Percentiles rank a stretch among this genome's conserved stretches.
These are phyloP conservation scores for Boletus rex-veris DNA, from an alignment of 768 basidiomycete species.

Conservation along the genomic window DNA sequence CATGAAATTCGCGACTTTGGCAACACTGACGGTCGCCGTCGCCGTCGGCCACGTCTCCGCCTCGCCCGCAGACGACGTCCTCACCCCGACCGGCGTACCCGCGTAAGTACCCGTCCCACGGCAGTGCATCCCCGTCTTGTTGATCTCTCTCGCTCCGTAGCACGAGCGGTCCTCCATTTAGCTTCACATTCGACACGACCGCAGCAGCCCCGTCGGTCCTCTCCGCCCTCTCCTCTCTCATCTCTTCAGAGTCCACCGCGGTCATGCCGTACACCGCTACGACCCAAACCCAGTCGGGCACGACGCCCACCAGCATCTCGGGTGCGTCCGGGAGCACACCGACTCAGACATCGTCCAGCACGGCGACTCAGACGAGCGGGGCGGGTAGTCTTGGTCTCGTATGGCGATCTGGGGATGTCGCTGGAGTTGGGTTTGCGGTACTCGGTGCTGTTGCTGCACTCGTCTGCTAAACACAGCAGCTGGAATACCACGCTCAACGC, in stretches of 20 bases:
- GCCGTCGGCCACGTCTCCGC: conserved; percentile 7
- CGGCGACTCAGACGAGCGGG: neutral
- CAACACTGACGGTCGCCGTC: conserved; percentile 5
- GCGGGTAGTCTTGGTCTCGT: too few species aligned
- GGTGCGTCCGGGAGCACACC: neutral
- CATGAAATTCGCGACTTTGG: conserved; percentile 16
- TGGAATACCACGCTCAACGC: too few species aligned
- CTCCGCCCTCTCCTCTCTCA: conserved; percentile 23
- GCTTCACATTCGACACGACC: conserved; percentile 23
- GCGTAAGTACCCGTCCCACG: conserved; percentile 10
- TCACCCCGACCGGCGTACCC: conserved; percentile 17
- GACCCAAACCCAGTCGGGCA: neutral
- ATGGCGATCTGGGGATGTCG: too few species aligned
- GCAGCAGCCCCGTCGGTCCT: conserved; percentile 12
- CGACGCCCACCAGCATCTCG: too few species aligned
- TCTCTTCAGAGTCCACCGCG: conserved; percentile 25
- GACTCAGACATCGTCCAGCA: neutral
- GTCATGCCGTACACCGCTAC: conserved; percentile 4
- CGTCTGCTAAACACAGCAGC: too few species aligned
- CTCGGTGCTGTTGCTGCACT: too few species aligned
- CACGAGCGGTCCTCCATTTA: conserved; percentile 21
- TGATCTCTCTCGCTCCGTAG: conserved; percentile 1
- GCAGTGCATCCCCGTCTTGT: too few species aligned
- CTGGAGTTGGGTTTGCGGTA: too few species aligned
- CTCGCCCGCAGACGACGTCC: neutral